These are phyloP conservation scores for Thielaviopsis euricoi DNA, from an alignment of 2,329 filamentous ascomycete species.

Conservation along the genomic window DNA sequence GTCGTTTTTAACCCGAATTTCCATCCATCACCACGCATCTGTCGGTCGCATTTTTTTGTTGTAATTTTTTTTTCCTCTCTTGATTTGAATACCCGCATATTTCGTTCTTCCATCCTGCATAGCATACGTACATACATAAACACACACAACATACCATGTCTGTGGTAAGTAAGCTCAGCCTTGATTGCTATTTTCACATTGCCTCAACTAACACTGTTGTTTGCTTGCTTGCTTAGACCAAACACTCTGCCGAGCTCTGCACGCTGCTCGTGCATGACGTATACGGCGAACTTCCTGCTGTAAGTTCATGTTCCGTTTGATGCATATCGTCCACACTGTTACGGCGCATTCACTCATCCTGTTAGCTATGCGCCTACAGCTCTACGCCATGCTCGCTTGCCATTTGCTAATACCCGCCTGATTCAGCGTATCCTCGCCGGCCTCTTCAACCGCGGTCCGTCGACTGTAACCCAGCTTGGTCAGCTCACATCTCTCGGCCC, in stretches of 20 bases:
- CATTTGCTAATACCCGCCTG: background rate
- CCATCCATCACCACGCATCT: background rate
- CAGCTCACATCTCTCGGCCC: conserved; percentile 56
- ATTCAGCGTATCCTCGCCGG: conserved; percentile 65
- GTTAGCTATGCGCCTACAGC: background rate
- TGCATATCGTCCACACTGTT: conserved; percentile 12
- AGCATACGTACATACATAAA: background rate
- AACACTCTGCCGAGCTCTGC: conserved; percentile 75
- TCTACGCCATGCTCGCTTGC: background rate
- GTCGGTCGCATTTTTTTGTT: background rate
- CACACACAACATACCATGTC: conserved; percentile 17
- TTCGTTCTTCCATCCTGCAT: background rate
- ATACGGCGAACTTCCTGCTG: conserved; percentile 81
- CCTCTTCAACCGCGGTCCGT: conserved; percentile 64
- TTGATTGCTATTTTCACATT: background rate
- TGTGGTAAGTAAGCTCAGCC: conserved; percentile 17
- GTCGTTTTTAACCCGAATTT: background rate
- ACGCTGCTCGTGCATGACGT: conserved; percentile 75
- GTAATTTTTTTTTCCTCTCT: background rate
- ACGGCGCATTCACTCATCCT: background rate
- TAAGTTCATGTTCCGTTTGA: conserved; percentile 30
- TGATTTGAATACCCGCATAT: background rate
- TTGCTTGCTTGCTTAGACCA: conserved; percentile 30
- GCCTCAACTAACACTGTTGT: background rate
- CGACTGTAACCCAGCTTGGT: conserved; percentile 51